Evolutionary conservation across 176 grass and related monocot species (phyloP).

Genomic region (Avena eriantha): DNA sequence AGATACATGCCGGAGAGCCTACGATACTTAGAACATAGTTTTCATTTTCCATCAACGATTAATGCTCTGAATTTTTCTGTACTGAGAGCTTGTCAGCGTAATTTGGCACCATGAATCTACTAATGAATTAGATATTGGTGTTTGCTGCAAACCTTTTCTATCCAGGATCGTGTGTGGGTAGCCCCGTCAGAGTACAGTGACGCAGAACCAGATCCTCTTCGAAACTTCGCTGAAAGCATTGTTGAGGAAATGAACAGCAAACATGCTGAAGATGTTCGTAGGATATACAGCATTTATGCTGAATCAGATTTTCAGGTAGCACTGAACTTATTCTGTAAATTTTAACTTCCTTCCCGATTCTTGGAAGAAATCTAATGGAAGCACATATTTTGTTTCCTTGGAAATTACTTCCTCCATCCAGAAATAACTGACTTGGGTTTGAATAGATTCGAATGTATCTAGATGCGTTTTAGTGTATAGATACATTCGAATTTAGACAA

Average conservation of each 20-base stretch:
- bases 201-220: conserved; percentile 87
- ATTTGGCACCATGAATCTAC: background rate
- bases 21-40: background rate
- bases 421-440: no score
- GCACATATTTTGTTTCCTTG: background rate
- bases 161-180: conserved; percentile 84
- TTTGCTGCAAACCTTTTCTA: background rate
- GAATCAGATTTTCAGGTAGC: conserved; percentile 90
- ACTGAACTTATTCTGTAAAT: conserved; percentile 27
- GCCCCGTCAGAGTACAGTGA: conserved; percentile 70
- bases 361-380: conserved; percentile 18
- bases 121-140: background rate
- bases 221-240: conserved; percentile 83
- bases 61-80: conserved; percentile 20
- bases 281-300: conserved; percentile 79
- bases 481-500: no score
- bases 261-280: conserved; percentile 75
- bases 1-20: conserved; percentile 16
- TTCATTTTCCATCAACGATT: background rate
- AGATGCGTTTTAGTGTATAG: no score
- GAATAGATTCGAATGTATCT: no score
- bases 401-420: background rate
- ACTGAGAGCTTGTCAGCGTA: background rate
- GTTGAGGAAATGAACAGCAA: conserved; percentile 87
- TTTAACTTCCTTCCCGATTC: conserved; percentile 26